Base-by-base conservation (phyloP, 2,329 filamentous ascomycete species). In the Fusarium sp. region DNA sequence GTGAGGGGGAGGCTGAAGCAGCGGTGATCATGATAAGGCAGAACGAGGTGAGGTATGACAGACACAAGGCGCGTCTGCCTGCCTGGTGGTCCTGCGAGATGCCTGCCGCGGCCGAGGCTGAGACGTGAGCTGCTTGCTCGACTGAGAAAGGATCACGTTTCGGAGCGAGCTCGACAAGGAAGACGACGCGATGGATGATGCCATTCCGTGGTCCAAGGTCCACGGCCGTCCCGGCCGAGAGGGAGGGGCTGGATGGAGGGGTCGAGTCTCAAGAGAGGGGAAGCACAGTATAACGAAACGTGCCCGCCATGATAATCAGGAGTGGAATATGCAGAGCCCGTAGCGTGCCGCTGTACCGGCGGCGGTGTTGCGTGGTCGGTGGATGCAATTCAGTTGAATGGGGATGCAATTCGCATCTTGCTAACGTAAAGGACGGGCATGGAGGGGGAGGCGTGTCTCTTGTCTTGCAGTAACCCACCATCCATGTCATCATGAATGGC, bases 321-420 rank as follows among this genome's bases (percentile, higher is more conserved):
- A 58, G 56, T 58, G 56, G 56, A 22, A 63, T 52, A 45, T 42
- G 58, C 58, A 42, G 42, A 56, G 58, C 59, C 52, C 54, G 59
- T 73, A 66, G 65, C 69, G 66, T 74, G 72, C 72, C 72, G 69
- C 54, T 74, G 63, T 70, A 68, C 69, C 65, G 69, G 72, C 38
- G 72, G 68, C 69, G 58, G 69, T 71, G 68, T 61, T 68, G 61
- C 52, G 58, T 40, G 47, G 45, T 64, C 52, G 9, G 50, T 65
- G 50, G 57, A 60, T 60, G 36, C 31, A 58, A 40, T 58, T 58
- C 56, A 35, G 22, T 52, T 52, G 52, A 57, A 33, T 57, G 31
- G 27, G 50, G 52, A 57, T 36, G 52, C 57, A 31, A 60, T 29
- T 60, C 59, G 60, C 42, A 63, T 40, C 45, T 45, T 66, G 68